Conservation (phyloP, 345 rosid genomes). For the Punica granatum region DNA sequence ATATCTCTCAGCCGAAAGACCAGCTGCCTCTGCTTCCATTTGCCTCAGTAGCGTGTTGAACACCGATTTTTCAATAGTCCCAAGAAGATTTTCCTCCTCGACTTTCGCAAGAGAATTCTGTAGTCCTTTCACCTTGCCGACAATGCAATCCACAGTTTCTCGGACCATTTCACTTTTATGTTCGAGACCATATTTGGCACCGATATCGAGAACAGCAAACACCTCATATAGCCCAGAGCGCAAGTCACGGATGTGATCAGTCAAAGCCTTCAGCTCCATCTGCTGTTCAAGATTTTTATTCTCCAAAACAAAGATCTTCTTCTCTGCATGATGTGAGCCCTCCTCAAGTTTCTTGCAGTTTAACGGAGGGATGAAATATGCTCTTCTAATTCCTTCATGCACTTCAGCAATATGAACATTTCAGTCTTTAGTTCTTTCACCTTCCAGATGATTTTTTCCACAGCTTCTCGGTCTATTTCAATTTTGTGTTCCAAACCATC, state of each 20-base stretch:
- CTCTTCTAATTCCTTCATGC: constrained; percentile 54
- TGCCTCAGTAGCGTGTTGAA: constrained; percentile 54
- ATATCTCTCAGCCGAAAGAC: constrained; percentile 39
- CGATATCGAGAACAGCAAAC: constrained; percentile 39
- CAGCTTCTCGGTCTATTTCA: constrained; percentile 33
- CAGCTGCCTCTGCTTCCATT: constrained; percentile 51
- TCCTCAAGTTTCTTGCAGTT: constrained; percentile 48
- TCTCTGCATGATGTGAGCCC: constrained; percentile 50
- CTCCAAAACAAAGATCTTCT: constrained; percentile 47
- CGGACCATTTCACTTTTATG: constrained; percentile 38
- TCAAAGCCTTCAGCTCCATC: constrained; percentile 25
- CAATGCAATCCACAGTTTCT: constrained; percentile 26
- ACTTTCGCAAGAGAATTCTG: constrained; percentile 38
- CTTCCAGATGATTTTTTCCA: constrained; percentile 31
- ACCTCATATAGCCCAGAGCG: constrained; percentile 43
- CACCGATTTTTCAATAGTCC: constrained; percentile 48
- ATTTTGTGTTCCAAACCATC: constrained; percentile 26
- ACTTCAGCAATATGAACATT: constrained; percentile 59
- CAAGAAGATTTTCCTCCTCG: constrained; percentile 51
- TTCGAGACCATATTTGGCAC: constrained; percentile 22
- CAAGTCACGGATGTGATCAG: constrained; percentile 41
- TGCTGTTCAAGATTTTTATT: constrained; percentile 43
- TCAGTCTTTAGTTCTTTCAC: constrained; percentile 30
- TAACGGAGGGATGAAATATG: constrained; percentile 41
- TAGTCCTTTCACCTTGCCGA: constrained; percentile 43